Evolutionary conservation across 768 basidiomycete species (phyloP).

Genomic region (Xerocomellus amylosporus): DNA sequence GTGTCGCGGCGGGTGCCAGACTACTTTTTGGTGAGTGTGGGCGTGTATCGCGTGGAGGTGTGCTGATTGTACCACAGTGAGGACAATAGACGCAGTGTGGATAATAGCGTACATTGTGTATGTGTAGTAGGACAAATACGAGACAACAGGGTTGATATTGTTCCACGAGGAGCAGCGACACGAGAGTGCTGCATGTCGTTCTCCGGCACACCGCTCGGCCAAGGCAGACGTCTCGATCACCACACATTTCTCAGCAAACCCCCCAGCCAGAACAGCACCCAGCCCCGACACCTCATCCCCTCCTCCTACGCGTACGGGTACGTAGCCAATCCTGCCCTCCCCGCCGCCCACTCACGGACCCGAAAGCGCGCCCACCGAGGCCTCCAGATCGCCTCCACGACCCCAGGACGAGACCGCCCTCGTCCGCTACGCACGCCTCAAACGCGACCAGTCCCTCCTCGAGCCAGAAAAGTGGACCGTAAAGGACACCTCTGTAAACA

Average conservation of each 20-base stretch:
- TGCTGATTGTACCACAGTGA: conserved; percentile 20
- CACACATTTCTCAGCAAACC: conserved; percentile 69
- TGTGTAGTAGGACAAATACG: conserved; percentile 24
- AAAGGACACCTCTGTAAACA: conserved; percentile 84
- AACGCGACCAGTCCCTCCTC: conserved; percentile 40
- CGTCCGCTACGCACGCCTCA: conserved; percentile 47
- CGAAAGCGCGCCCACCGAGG: conserved; percentile 52
- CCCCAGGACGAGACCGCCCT: conserved; percentile 45
- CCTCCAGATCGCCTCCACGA: conserved; percentile 60
- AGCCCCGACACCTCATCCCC: conserved; percentile 45
- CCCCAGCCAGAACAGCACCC: too few relatives aligned
- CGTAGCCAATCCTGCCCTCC: conserved; percentile 23
- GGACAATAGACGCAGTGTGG: conserved; percentile 7
- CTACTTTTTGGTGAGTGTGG: conserved; percentile 77
- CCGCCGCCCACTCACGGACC: conserved; percentile 15
- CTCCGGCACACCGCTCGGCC: conserved; percentile 76
- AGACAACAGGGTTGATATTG: conserved; percentile 13
- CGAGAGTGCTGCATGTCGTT: conserved; percentile 63
- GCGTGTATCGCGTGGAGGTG: conserved; percentile 34
- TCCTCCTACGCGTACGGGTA: conserved; percentile 74
- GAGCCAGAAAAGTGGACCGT: conserved; percentile 70
- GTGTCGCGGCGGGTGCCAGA: conserved; percentile 94
- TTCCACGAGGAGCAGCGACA: conserved; percentile 8
- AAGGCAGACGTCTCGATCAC: conserved; percentile 85
- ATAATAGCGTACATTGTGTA: conserved; percentile 31